phyloP scores from a whole-genome alignment of 208 protist genomes.

The Crithidia bombi region DNA sequence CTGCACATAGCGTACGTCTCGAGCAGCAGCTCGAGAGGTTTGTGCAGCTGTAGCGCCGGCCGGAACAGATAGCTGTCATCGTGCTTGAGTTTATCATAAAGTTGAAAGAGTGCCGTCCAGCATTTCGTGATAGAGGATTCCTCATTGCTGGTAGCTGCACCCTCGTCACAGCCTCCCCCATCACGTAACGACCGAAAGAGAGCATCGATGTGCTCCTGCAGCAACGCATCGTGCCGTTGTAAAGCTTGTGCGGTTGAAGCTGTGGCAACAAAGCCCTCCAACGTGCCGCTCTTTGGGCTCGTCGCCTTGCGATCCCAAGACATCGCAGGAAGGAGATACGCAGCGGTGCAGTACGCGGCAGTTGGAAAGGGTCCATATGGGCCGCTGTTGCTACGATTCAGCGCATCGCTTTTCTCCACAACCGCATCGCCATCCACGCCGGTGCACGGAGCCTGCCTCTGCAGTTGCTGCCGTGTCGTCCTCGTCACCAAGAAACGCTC shows the following conservation, averaged over 20 bases:
- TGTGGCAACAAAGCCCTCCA: not conserved
- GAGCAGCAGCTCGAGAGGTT: not conserved
- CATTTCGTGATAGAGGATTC: not conserved
- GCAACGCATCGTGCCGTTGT: not conserved
- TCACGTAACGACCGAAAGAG: not conserved
- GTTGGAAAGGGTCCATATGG: not conserved
- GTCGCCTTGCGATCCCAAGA: not conserved
- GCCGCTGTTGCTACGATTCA: not conserved
- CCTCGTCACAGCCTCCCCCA: not conserved
- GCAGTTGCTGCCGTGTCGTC: not conserved
- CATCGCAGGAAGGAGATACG: not conserved
- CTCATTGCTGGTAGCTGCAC: not conserved
- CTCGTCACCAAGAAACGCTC: not conserved
- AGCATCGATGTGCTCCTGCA: not conserved
- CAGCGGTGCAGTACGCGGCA: not conserved
- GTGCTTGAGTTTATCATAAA: not conserved
- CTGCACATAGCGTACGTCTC: not conserved
- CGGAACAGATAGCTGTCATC: conserved; percentile 2
- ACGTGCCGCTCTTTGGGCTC: not conserved
- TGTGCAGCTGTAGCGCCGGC: not conserved
- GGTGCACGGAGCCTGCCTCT: not conserved
- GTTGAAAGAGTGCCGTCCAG: not conserved
- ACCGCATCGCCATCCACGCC: not conserved
- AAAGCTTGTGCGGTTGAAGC: not conserved
- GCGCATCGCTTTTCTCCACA: too few species aligned